Conservation (phyloP, 2,329 filamentous ascomycete genomes). For the Coccinonectria pachysandricola region DNA sequence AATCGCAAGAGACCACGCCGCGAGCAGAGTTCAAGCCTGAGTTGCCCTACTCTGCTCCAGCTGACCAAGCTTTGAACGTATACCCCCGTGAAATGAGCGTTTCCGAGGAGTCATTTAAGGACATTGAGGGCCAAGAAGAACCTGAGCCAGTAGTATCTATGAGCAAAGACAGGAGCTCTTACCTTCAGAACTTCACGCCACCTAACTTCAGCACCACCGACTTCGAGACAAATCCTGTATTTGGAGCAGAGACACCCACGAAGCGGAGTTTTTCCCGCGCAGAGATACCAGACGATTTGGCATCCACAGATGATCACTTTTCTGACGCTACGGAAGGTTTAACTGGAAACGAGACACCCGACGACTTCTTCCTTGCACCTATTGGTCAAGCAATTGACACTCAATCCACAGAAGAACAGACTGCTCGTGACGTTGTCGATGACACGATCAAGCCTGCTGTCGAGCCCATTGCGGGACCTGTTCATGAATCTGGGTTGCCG, state of each 20-base stretch:
- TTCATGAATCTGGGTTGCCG: constrained; percentile 1
- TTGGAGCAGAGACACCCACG: too few species aligned
- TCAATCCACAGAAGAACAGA: constrained; percentile 3
- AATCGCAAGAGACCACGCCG: constrained; percentile 58
- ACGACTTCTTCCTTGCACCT: constrained; percentile 5
- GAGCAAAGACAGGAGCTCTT: constrained; percentile 33
- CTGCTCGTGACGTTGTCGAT: constrained; percentile 1
- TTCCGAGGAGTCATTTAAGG: neutral
- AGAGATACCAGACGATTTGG: constrained; percentile 20
- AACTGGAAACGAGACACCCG: constrained; percentile 9
- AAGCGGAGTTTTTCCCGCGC: constrained; percentile 9
- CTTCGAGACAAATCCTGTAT: too few species aligned
- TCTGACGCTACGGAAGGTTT: constrained; percentile 23
- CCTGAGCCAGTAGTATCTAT: constrained; percentile 30
- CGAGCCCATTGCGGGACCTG: neutral
- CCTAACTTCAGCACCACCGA: constrained; percentile 21
- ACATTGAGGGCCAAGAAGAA: constrained; percentile 20
- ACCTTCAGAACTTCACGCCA: constrained; percentile 30
- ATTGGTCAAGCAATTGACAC: neutral
- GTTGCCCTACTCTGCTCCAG: constrained; percentile 13
- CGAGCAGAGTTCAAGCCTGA: constrained; percentile 40
- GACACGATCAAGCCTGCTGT: neutral
- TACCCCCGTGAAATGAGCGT: constrained; percentile 1
- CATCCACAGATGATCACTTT: constrained; percentile 27
- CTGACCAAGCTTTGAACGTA: too few species aligned